A percentile compares a stretch with the other conserved stretches of the same genome.
Conservation (phyloP, 768 basidiomycete genomes). For the Suillus plorans region DNA sequence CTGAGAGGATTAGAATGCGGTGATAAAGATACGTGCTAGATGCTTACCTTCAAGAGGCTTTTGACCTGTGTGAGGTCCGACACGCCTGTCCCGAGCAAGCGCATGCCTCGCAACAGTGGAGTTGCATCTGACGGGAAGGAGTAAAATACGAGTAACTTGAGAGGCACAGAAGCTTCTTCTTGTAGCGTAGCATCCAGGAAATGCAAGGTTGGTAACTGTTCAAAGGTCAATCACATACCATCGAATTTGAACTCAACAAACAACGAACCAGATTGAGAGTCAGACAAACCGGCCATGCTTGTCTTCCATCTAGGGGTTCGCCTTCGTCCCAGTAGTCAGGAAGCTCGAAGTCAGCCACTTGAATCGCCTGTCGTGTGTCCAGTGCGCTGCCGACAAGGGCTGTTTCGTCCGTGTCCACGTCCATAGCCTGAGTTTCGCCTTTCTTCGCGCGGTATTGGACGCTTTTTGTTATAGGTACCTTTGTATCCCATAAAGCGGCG, state of each 20-base stretch:
- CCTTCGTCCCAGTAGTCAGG: conserved; percentile 90
- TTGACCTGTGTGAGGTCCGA: conserved; percentile 47
- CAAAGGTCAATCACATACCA: background rate
- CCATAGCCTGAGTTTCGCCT: conserved; percentile 39
- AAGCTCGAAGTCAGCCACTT: conserved; percentile 80
- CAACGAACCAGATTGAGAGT: conserved; percentile 73
- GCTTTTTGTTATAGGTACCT: conserved; percentile 69
- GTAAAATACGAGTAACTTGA: conserved; percentile 62
- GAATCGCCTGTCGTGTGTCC: conserved; percentile 47
- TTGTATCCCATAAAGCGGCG: conserved; percentile 79
- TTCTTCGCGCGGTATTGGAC: conserved; percentile 64
- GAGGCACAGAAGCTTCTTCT: conserved; percentile 69
- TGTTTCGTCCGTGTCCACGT: conserved; percentile 59
- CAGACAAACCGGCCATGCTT: conserved; percentile 72
- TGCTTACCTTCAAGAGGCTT: conserved; percentile 53
- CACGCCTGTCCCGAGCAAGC: conserved; percentile 63
- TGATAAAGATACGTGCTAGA: background rate
- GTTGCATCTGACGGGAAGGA: conserved; percentile 47
- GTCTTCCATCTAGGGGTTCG: conserved; percentile 56
- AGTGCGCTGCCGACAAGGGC: conserved; percentile 46
- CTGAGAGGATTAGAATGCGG: conserved; percentile 57
- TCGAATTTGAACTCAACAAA: background rate
- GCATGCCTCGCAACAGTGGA: conserved; percentile 59
- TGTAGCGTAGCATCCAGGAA: conserved; percentile 72
- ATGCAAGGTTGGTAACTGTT: conserved; percentile 55